Percentiles rank a stretch among this genome's conserved stretches.
These are phyloP conservation scores for Fusarium transvaalense DNA, from an alignment of 2,329 filamentous ascomycete genomes.

Conservation along the genomic window DNA sequence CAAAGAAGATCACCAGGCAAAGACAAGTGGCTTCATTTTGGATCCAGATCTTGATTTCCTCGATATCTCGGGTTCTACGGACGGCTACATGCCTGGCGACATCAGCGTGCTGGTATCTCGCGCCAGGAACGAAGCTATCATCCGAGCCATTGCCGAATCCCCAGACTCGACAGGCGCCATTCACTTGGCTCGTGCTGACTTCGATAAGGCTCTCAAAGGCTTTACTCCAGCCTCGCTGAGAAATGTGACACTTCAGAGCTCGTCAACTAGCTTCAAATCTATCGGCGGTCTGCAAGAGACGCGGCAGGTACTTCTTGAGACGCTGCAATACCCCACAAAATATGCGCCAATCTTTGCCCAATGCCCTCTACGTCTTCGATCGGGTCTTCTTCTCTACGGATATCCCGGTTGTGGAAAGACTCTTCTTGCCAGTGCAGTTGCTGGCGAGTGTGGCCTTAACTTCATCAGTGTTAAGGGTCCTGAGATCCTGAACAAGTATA, in stretches of 20 bases:
- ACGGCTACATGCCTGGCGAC: slow-evolving; percentile 98
- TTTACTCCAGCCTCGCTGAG: slow-evolving; percentile 96
- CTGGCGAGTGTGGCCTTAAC: slow-evolving; percentile 96
- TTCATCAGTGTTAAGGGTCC: slow-evolving; percentile 99
- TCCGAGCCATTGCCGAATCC: slow-evolving; percentile 77
- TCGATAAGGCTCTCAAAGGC: slow-evolving; percentile 85
- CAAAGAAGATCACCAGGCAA: slow-evolving; percentile 51
- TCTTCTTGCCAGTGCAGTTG: slow-evolving; percentile 93
- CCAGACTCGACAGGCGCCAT: slow-evolving; percentile 64
- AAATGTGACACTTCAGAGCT: slow-evolving; percentile 93
- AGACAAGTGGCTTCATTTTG: slow-evolving; percentile 75
- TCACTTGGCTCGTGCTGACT: slow-evolving; percentile 79
- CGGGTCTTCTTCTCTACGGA: slow-evolving; percentile 91
- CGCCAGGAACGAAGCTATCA: slow-evolving; percentile 91
- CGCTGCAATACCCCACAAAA: slow-evolving; percentile 95
- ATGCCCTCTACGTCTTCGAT: slow-evolving; percentile 93
- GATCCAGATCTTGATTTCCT: slow-evolving; percentile 87
- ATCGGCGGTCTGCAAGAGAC: slow-evolving; percentile 92
- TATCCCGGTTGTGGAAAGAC: slow-evolving; percentile 98
- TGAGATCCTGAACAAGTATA: slow-evolving; percentile 99
- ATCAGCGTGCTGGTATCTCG: slow-evolving; percentile 86
- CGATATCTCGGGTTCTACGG: slow-evolving; percentile 91
- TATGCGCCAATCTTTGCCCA: slow-evolving; percentile 98
- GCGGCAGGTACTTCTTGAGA: slow-evolving; percentile 91
- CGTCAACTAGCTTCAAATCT: slow-evolving; percentile 89